Conservation (phyloP, 2,329 filamentous ascomycete genomes). For the Exophiala sp. region DNA sequence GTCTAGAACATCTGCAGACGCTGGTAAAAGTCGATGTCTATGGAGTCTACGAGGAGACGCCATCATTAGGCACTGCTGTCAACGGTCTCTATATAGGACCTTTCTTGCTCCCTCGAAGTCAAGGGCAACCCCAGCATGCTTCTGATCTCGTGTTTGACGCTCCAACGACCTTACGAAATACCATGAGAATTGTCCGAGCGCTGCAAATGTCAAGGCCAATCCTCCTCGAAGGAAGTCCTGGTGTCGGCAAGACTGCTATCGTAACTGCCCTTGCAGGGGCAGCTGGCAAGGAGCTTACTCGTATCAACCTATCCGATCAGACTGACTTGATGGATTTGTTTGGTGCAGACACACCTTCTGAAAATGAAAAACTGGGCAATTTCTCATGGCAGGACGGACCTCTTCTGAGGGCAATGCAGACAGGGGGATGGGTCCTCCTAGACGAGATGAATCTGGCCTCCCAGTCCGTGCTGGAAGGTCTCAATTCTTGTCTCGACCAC, state of each 20-base stretch:
- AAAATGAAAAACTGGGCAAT: constrained; percentile 81
- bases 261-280: constrained; percentile 76
- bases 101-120: constrained; percentile 55
- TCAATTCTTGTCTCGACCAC: constrained; percentile 95
- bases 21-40: constrained; percentile 61
- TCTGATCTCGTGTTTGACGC: constrained; percentile 73
- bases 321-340: constrained; percentile 97
- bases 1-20: constrained; percentile 64
- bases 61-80: constrained; percentile 52
- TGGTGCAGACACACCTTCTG: constrained; percentile 89
- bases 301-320: constrained; percentile 96
- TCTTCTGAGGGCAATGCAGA: constrained; percentile 94
- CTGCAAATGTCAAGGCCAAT: constrained; percentile 87
- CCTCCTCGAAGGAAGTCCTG: constrained; percentile 91
- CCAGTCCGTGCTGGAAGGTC: constrained; percentile 88
- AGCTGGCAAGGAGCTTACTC: constrained; percentile 73
- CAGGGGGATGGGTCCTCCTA: constrained; percentile 89
- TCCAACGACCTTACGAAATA: constrained; percentile 82
- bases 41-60: constrained; percentile 58
- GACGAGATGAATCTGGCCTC: constrained; percentile 99
- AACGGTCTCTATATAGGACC: constrained; percentile 60
- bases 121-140: constrained; percentile 44
- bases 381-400: constrained; percentile 96
- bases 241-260: constrained; percentile 94
- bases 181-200: constrained; percentile 83